Evolutionary conservation across 2,329 filamentous ascomycete species (phyloP).

Genomic region (Chalaropsis ovoidea): DNA sequence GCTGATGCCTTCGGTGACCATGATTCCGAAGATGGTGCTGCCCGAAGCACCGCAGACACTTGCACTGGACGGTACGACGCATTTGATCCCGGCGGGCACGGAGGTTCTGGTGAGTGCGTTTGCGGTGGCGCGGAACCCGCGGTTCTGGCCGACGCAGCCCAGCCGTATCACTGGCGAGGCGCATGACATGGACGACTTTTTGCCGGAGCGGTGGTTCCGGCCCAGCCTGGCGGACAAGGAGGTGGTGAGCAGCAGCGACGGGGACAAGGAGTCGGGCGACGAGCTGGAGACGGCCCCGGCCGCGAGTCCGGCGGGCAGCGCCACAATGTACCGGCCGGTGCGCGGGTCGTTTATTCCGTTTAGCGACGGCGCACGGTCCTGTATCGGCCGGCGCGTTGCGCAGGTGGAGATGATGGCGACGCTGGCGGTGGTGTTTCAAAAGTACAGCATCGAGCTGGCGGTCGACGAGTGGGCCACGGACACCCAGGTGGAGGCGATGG

Average conservation of each 20-base stretch:
- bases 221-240: conserved; percentile 21
- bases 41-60: conserved; percentile 46
- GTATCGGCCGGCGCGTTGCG: conserved; percentile 48
- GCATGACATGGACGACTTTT: conserved; percentile 56
- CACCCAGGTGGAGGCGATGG: conserved; percentile 46
- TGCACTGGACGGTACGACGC: conserved; percentile 46
- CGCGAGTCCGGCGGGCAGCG: conserved; percentile 55
- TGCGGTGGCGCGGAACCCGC: conserved; percentile 56
- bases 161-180: conserved; percentile 37
- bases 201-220: conserved; percentile 62
- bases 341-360: conserved; percentile 51
- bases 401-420: conserved; percentile 49
- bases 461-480: conserved; percentile 50
- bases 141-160: conserved; percentile 53
- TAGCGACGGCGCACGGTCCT: conserved; percentile 48
- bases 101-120: conserved; percentile 48
- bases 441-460: conserved; percentile 59
- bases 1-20: conserved; percentile 58
- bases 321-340: conserved; percentile 49
- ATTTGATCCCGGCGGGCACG: conserved; percentile 47
- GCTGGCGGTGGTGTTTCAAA: conserved; percentile 45
- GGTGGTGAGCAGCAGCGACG: conserved; percentile 26
- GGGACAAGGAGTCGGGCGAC: conserved; percentile 30
- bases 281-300: conserved; percentile 40
- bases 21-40: conserved; percentile 58